Conservation (phyloP, 306 rosid species). For the Medicago arabica region DNA sequence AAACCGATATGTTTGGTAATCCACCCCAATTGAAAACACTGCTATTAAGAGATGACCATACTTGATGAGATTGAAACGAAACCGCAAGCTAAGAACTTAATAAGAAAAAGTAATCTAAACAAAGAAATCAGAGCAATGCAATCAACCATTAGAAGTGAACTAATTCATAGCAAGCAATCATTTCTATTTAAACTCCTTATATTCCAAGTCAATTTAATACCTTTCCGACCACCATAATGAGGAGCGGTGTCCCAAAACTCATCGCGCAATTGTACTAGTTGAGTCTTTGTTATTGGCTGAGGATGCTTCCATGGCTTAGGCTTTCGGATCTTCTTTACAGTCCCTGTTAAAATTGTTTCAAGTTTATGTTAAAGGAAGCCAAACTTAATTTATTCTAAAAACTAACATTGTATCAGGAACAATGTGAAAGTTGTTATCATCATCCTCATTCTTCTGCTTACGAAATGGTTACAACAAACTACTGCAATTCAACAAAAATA, state of each 20-base stretch:
- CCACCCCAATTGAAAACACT: background rate
- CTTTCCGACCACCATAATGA: slow-evolving; percentile 98
- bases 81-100: slow-evolving; percentile 11
- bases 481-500: slow-evolving; percentile 18
- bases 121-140: slow-evolving; percentile 30
- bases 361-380: slow-evolving; percentile 31
- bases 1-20: background rate
- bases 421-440: no score
- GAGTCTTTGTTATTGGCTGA: slow-evolving; percentile 90
- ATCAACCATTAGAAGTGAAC: slow-evolving; percentile 16
- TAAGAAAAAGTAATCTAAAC: slow-evolving; percentile 6
- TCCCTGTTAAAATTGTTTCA: slow-evolving; percentile 55
- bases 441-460: background rate
- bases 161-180: slow-evolving; percentile 7
- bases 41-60: slow-evolving; percentile 9
- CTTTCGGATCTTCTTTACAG: slow-evolving; percentile 78
- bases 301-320: slow-evolving; percentile 99
- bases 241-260: slow-evolving; percentile 99
- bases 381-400: slow-evolving; percentile 1
- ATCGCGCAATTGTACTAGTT: slow-evolving; percentile 85
- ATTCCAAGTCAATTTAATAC: slow-evolving; percentile 49
- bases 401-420: slow-evolving; percentile 26
- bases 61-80: slow-evolving; percentile 17
- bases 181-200: slow-evolving; percentile 24
- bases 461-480: slow-evolving; percentile 14